Conservation (phyloP, 2,329 filamentous ascomycete genomes). For the Clonostachys chloroleuca region DNA sequence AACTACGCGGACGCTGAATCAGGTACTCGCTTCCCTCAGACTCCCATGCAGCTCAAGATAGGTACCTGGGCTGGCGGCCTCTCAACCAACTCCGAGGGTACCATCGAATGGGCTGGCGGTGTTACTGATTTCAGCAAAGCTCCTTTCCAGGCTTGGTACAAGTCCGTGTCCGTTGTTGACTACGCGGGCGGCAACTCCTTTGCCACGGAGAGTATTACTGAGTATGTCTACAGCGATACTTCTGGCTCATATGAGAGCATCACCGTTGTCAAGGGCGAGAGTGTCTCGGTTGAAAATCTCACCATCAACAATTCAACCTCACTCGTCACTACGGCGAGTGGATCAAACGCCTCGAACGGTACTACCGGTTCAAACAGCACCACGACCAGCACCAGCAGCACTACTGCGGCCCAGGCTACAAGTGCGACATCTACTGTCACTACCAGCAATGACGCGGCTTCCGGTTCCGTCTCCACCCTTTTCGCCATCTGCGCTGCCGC, state of each 20-base stretch:
- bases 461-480: too few species aligned
- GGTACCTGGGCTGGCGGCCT: conserved; percentile 63
- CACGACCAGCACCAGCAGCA: too few species aligned
- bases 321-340: too few species aligned
- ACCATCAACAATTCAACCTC: too few species aligned
- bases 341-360: too few species aligned
- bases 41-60: conserved; percentile 67
- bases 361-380: too few species aligned
- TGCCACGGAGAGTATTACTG: conserved; percentile 30
- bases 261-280: conserved; percentile 3
- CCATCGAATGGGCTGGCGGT: conserved; percentile 67
- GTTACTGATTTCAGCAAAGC: conserved; percentile 47
- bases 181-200: conserved; percentile 43
- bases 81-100: conserved; percentile 58
- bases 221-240: conserved; percentile 48
- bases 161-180: conserved; percentile 48
- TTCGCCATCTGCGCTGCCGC: too few species aligned
- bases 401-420: too few species aligned
- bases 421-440: too few species aligned
- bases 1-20: conserved; percentile 52
- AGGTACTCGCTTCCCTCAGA: conserved; percentile 63
- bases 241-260: conserved; percentile 47
- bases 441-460: too few species aligned
- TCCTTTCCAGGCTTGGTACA: conserved; percentile 53
- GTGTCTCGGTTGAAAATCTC: too few species aligned